Evolutionary conservation across 2,329 filamentous ascomycete species (phyloP).

Genomic region (Dichotomopilus funicola): DNA sequence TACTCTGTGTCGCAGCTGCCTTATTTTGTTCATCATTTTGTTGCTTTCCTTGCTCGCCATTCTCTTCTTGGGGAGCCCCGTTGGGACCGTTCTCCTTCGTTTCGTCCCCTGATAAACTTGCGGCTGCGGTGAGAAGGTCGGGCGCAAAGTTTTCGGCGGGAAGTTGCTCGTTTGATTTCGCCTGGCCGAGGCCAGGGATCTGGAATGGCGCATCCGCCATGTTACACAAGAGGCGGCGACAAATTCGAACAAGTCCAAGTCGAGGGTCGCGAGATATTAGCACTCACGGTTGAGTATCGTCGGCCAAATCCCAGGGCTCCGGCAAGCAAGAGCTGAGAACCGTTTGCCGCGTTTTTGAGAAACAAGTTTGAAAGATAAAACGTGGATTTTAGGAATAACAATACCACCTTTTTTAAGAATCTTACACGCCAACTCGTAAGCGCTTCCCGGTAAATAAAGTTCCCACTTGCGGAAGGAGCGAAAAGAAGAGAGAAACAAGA

Average conservation of each 20-base stretch:
- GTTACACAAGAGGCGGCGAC: neutral
- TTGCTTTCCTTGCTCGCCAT: constrained; percentile 1
- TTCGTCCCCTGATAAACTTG: constrained; percentile 14
- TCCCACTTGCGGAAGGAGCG: too few relatives aligned
- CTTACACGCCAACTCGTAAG: too few relatives aligned
- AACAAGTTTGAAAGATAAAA: too few relatives aligned
- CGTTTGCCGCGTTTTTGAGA: too few relatives aligned
- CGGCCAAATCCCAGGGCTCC: too few relatives aligned
- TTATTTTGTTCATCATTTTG: neutral
- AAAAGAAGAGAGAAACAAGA: neutral
- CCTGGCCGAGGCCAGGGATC: constrained; percentile 29
- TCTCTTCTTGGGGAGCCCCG: constrained; percentile 6
- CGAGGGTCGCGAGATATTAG: too few relatives aligned
- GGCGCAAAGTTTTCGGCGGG: constrained; percentile 20
- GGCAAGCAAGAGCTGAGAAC: too few relatives aligned
- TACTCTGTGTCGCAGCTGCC: neutral
- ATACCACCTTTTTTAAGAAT: too few relatives aligned
- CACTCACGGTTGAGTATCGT: too few relatives aligned
- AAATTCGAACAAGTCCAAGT: too few relatives aligned
- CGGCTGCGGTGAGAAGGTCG: constrained; percentile 20
- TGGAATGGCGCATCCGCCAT: constrained; percentile 20
- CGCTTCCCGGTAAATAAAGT: too few relatives aligned
- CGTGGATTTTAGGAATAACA: too few relatives aligned
- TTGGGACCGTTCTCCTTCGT: constrained; percentile 9
- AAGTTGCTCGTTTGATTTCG: constrained; percentile 21